A percentile compares a stretch with the other conserved stretches of the same genome.
These are phyloP conservation scores for Russula earlei DNA, from an alignment of 768 basidiomycete species.

Conservation along the genomic window DNA sequence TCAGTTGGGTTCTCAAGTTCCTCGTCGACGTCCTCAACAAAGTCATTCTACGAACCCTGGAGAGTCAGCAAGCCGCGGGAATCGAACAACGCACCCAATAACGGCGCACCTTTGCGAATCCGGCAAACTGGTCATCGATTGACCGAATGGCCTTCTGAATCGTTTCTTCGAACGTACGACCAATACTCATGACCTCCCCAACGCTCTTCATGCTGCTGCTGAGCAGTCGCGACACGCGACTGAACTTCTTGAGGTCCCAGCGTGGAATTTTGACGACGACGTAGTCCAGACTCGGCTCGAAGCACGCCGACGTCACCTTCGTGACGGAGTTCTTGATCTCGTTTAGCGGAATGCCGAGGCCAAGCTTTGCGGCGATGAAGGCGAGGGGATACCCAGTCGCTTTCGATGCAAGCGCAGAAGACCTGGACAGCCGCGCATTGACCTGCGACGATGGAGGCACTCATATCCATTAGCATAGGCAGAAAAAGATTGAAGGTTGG, in stretches of 20 bases:
- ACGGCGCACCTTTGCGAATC: conserved; percentile 67
- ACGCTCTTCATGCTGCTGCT: conserved; percentile 99
- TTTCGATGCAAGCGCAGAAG: conserved; percentile 95
- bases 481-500: neutral
- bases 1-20: conserved; percentile 93
- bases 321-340: conserved; percentile 98
- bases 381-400: conserved; percentile 97
- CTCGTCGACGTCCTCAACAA: conserved; percentile 84
- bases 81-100: conserved; percentile 13
- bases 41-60: conserved; percentile 53
- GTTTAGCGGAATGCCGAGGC: conserved; percentile 93
- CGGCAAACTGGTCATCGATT: conserved; percentile 90
- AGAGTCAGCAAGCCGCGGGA: neutral
- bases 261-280: conserved; percentile 97
- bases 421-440: conserved; percentile 96
- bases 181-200: conserved; percentile 99
- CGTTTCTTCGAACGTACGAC: conserved; percentile 96
- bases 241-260: conserved; percentile 99
- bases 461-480: neutral
- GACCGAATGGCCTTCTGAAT: conserved; percentile 96
- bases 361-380: conserved; percentile 97
- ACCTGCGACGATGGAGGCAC: conserved; percentile 36
- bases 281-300: conserved; percentile 96
- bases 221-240: conserved; percentile 77
- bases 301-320: conserved; percentile 93